Conservation (phyloP, 2,329 filamentous ascomycete genomes). For the Fusarium tuaranense region DNA sequence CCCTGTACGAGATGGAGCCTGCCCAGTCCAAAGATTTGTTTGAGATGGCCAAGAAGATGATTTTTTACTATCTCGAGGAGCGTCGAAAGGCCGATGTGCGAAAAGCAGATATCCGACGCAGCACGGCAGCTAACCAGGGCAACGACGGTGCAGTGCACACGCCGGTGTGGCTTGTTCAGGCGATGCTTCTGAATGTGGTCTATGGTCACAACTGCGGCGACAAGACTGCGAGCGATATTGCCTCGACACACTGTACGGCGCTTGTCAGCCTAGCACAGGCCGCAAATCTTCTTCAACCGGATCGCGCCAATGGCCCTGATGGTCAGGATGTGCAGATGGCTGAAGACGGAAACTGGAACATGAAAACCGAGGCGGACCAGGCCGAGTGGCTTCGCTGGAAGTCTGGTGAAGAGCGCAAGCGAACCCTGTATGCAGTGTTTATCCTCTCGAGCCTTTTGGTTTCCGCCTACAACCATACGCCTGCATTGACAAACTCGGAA, state of each 20-base stretch:
- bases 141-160: constrained; percentile 77
- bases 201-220: constrained; percentile 96
- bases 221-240: constrained; percentile 90
- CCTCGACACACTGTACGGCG: constrained; percentile 90
- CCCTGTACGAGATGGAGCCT: constrained; percentile 88
- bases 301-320: constrained; percentile 58
- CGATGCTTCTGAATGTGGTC: constrained; percentile 95
- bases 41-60: constrained; percentile 94
- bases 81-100: constrained; percentile 85
- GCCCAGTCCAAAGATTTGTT: constrained; percentile 86
- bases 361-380: constrained; percentile 63
- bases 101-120: constrained; percentile 69
- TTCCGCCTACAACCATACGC: constrained; percentile 92
- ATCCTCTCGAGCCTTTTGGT: constrained; percentile 91
- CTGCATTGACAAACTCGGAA: constrained; percentile 93
- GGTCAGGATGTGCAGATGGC: constrained; percentile 69
- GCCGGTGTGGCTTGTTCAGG: constrained; percentile 94
- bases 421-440: constrained; percentile 92
- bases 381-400: constrained; percentile 87
- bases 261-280: constrained; percentile 91
- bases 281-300: constrained; percentile 74
- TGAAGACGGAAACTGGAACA: constrained; percentile 62
- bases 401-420: constrained; percentile 87
- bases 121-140: constrained; percentile 60
- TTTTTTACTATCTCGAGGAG: constrained; percentile 92